Evolutionary conservation across 768 basidiomycete genomes (phyloP).

Genomic region (Termitomyces sp.): DNA sequence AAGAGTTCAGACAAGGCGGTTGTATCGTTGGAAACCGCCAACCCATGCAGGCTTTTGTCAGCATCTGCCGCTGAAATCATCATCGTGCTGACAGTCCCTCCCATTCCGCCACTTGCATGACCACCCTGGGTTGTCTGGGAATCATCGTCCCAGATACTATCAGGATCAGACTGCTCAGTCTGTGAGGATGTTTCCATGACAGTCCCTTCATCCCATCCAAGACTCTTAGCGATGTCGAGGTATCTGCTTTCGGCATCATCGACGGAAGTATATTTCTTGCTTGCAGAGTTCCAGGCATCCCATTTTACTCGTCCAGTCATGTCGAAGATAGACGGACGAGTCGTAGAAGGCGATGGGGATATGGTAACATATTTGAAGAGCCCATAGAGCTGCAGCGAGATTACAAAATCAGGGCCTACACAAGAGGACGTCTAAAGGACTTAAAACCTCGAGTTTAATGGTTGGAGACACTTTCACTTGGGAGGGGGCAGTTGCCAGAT

Average conservation of each 20-base stretch:
- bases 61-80: constrained; percentile 27
- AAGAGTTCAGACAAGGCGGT: constrained; percentile 39
- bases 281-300: constrained; percentile 70
- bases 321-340: constrained; percentile 74
- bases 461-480: constrained; percentile 52
- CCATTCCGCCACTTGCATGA: constrained; percentile 44
- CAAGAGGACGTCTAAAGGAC: constrained; percentile 18
- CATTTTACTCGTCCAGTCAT: constrained; percentile 79
- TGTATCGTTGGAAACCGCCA: constrained; percentile 57
- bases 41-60: constrained; percentile 47
- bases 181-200: constrained; percentile 5
- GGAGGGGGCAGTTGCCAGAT: constrained; percentile 54
- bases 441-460: constrained; percentile 70
- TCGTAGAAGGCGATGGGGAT: constrained; percentile 42
- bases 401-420: constrained; percentile 35
- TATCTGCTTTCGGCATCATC: constrained; percentile 59
- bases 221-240: constrained; percentile 55
- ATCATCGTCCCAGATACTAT: constrained; percentile 42
- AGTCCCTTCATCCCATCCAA: constrained; percentile 57
- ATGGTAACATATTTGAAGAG: constrained; percentile 75
- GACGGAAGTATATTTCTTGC: constrained; percentile 39
- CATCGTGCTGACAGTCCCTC: constrained; percentile 59
- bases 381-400: constrained; percentile 64
- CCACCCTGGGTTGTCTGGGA: constrained; percentile 23
- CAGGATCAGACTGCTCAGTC: constrained; percentile 17